Conservation (phyloP, 371 early-diverging fungal species). For the Zancudomyces culisetae region DNA sequence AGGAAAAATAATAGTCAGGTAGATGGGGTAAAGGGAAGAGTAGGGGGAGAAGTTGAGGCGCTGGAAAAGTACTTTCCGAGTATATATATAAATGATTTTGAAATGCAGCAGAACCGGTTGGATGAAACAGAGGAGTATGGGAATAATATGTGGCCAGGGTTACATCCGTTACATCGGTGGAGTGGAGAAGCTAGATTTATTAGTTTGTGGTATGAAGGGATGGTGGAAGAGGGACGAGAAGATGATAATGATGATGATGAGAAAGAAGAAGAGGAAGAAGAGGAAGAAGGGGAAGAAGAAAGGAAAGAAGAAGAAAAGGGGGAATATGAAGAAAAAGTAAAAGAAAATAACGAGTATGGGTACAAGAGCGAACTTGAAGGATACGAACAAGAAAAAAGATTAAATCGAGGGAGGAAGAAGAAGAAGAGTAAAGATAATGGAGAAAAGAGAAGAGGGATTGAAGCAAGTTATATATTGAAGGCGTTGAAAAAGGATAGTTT, state of each 20-base stretch:
- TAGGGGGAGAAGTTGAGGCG: constrained; percentile 2
- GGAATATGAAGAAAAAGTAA: neutral
- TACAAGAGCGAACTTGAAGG: neutral
- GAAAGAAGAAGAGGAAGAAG: neutral
- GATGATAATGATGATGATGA: neutral
- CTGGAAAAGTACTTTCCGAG: constrained; percentile 10
- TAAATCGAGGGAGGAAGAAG: too few relatives aligned
- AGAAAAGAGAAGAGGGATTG: too few relatives aligned
- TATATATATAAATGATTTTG: constrained; percentile 11
- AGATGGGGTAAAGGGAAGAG: neutral
- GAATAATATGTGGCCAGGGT: constrained; percentile 6
- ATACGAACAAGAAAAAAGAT: too few relatives aligned
- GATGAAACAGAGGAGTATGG: constrained; percentile 1
- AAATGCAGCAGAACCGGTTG: constrained; percentile 10
- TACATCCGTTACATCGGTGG: constrained; percentile 43
- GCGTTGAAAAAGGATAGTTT: constrained; percentile 12
- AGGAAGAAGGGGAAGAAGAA: neutral
- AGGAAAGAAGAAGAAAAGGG: neutral
- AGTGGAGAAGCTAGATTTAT: constrained; percentile 31
- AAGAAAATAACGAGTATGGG: neutral
- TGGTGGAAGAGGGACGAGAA: constrained; percentile 2
- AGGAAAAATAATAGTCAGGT: neutral
- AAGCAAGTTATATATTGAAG: too few relatives aligned
- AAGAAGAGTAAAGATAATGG: too few relatives aligned
- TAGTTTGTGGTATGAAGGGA: constrained; percentile 23